These are phyloP conservation scores for Tolypocladium album DNA, from an alignment of 2,329 filamentous ascomycete species.

Conservation along the genomic window DNA sequence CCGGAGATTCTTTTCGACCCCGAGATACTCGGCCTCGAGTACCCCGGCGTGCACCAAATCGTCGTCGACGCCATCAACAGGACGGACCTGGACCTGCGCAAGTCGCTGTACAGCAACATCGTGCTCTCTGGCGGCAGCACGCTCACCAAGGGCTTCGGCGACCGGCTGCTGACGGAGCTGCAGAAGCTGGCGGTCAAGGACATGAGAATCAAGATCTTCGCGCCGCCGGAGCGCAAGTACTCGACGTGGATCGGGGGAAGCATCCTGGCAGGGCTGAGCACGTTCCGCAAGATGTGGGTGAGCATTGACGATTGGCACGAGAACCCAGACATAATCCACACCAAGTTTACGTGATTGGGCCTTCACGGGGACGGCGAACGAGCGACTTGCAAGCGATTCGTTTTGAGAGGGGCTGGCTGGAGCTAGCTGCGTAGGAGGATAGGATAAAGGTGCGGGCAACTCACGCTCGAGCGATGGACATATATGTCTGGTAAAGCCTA, in stretches of 20 bases:
- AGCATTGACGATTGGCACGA: constrained; percentile 99
- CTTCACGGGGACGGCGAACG: neutral
- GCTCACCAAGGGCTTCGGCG: constrained; percentile 92
- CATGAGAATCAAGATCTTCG: constrained; percentile 99
- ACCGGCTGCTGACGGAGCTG: constrained; percentile 82
- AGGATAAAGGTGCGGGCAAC: neutral
- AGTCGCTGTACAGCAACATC: constrained; percentile 90
- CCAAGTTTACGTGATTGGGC: constrained; percentile 75
- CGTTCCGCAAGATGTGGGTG: constrained; percentile 99
- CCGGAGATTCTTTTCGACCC: constrained; percentile 97
- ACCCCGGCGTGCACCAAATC: constrained; percentile 94
- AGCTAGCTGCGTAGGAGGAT: neutral
- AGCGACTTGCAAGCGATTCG: neutral
- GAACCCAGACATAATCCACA: constrained; percentile 97
- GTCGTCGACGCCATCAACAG: constrained; percentile 92
- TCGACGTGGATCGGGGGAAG: constrained; percentile 98
- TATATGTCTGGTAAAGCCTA: neutral
- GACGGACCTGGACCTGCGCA: constrained; percentile 91
- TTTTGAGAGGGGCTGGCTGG: neutral
- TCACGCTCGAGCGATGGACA: neutral
- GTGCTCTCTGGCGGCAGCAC: constrained; percentile 94
- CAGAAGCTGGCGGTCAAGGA: constrained; percentile 93
- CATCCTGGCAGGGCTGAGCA: constrained; percentile 91
- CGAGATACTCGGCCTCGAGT: constrained; percentile 92
- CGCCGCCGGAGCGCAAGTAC: constrained; percentile 94